Evolutionary conservation across 805 yeast species (phyloP).

Genomic region (Myxozyma monticola): DNA sequence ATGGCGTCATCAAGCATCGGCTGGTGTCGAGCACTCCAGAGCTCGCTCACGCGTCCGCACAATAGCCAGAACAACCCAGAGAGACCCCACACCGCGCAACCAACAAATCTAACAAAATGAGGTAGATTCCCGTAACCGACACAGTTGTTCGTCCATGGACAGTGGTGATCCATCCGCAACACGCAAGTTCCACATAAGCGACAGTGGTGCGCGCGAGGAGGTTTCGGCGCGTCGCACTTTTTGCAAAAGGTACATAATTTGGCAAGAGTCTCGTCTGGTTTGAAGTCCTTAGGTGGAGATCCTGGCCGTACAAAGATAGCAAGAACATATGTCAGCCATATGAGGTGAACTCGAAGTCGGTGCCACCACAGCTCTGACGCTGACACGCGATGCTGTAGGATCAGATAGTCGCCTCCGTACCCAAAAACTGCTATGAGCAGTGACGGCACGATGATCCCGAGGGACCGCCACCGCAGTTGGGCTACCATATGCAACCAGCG

Average conservation of each 20-base stretch:
- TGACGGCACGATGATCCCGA: slow-evolving; percentile 55
- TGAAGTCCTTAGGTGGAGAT: slow-evolving; percentile 52
- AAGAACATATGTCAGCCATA: slow-evolving; percentile 71
- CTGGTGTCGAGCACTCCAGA: slow-evolving; percentile 43
- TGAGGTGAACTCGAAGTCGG: slow-evolving; percentile 51
- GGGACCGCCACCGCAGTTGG: slow-evolving; percentile 19
- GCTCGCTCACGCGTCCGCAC: slow-evolving; percentile 42
- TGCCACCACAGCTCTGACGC: slow-evolving; percentile 47
- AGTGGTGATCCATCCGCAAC: slow-evolving; percentile 90
- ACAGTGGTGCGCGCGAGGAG: slow-evolving; percentile 86
- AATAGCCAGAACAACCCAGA: slow-evolving; percentile 48
- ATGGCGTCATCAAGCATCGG: slow-evolving; percentile 46
- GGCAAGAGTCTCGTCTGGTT: slow-evolving; percentile 55
- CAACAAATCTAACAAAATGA: slow-evolving; percentile 73
- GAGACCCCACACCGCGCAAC: slow-evolving; percentile 51
- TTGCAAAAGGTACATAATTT: slow-evolving; percentile 42
- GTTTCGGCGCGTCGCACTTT: slow-evolving; percentile 72
- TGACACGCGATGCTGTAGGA: slow-evolving; percentile 50
- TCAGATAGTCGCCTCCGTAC: slow-evolving; percentile 59
- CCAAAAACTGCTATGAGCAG: slow-evolving; percentile 59
- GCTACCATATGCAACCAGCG: too few species aligned
- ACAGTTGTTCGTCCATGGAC: slow-evolving; percentile 92
- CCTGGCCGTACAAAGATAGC: slow-evolving; percentile 76
- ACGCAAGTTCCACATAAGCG: slow-evolving; percentile 66
- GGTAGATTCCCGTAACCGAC: slow-evolving; percentile 79